These are phyloP conservation scores for Russula vinacea DNA, from an alignment of 768 basidiomycete genomes.

Conservation along the genomic window DNA sequence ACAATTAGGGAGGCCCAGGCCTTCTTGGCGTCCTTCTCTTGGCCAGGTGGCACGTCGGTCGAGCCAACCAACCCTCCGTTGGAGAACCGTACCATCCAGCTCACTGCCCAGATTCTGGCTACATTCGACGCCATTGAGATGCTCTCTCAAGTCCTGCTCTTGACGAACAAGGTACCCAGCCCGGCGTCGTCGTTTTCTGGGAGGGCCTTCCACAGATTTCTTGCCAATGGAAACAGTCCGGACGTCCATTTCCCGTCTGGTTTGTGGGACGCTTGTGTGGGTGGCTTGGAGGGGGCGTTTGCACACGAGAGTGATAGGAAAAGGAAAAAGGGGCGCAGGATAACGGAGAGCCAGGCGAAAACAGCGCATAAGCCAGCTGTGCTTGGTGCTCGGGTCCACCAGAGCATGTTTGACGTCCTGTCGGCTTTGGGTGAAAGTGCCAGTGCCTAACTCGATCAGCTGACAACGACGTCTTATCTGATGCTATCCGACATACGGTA, in stretches of 20 bases:
- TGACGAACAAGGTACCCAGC: conserved; percentile 48
- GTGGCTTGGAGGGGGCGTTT: conserved; percentile 23
- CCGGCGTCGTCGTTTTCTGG: conserved; percentile 57
- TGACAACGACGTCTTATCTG: background rate
- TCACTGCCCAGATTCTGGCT: conserved; percentile 60
- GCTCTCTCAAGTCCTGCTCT: conserved; percentile 58
- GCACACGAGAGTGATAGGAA: conserved; percentile 15
- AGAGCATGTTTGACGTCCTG: conserved; percentile 20
- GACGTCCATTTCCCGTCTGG: conserved; percentile 21
- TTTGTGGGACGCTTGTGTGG: conserved; percentile 29
- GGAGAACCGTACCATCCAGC: conserved; percentile 60
- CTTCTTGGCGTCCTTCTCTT: conserved; percentile 52
- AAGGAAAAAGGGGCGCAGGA: conserved; percentile 31
- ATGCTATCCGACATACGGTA: background rate
- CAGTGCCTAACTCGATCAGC: background rate
- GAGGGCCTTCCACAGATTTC: conserved; percentile 50
- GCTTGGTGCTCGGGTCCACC: conserved; percentile 1
- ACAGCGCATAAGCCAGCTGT: background rate
- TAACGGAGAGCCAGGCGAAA: conserved; percentile 37
- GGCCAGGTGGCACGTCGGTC: conserved; percentile 16
- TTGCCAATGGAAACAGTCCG: conserved; percentile 39
- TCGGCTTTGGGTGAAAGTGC: conserved; percentile 14
- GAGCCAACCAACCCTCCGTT: conserved; percentile 39
- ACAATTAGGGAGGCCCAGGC: conserved; percentile 57
- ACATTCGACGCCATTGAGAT: conserved; percentile 59